A percentile compares a stretch with the other conserved stretches of the same genome.
phyloP scores from a whole-genome alignment of 371 early-diverging fungal genomes.

The Choanephora cucurbitarum region DNA sequence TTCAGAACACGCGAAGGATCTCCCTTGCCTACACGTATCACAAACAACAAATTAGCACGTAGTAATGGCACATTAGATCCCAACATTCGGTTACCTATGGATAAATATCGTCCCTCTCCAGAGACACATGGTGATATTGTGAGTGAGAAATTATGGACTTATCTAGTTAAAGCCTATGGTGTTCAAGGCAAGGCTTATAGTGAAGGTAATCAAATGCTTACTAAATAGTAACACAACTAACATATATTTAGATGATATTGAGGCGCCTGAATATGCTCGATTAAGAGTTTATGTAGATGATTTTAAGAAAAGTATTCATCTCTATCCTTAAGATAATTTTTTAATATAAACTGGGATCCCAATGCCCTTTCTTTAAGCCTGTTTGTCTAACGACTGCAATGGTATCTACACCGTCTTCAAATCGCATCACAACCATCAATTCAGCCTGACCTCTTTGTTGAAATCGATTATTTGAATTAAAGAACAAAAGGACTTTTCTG shows the following conservation, averaged over 20 bases:
- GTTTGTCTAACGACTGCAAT: constrained; percentile 32
- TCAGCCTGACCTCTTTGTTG: constrained; percentile 15
- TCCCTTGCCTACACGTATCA: constrained; percentile 37
- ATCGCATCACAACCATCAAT: constrained; percentile 31
- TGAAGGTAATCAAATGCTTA: too few species aligned
- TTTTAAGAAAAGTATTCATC: constrained; percentile 43
- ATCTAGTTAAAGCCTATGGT: constrained; percentile 41
- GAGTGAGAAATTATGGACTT: constrained; percentile 43
- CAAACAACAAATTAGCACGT: constrained; percentile 39
- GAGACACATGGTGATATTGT: constrained; percentile 52
- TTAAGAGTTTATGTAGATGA: constrained; percentile 46
- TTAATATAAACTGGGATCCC: constrained; percentile 37
- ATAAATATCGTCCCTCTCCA: constrained; percentile 48
- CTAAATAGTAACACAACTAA: too few species aligned
- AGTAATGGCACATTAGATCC: constrained; percentile 43
- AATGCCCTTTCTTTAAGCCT: constrained; percentile 30
- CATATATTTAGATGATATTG: constrained; percentile 45
- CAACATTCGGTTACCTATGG: constrained; percentile 43
- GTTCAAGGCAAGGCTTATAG: constrained; percentile 43
- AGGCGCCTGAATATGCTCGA: constrained; percentile 46
- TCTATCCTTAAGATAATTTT: constrained; percentile 34
- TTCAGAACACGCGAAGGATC: constrained; percentile 53
- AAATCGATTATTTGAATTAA: constrained; percentile 3
- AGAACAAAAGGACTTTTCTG: constrained; percentile 22
- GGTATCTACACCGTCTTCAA: constrained; percentile 29